Percentiles rank a stretch among this genome's conserved stretches.
These are phyloP conservation scores for Bipolaris bicolor DNA, from an alignment of 2,329 filamentous ascomycete species.

Conservation along the genomic window DNA sequence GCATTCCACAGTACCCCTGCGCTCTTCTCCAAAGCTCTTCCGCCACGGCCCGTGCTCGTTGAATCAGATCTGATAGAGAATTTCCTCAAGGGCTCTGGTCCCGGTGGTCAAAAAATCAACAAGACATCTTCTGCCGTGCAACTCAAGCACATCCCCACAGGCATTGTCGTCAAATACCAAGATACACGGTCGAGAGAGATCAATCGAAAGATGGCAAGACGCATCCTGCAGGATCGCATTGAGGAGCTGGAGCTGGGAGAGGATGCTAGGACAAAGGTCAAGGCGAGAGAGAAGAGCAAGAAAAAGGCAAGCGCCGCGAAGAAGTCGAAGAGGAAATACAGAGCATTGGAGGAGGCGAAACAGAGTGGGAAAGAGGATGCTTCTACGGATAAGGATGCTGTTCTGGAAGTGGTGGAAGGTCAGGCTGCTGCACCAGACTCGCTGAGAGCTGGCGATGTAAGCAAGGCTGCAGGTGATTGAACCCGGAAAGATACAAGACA, in stretches of 20 bases:
- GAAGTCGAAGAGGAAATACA: conserved; percentile 82
- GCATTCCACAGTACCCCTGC: conserved; percentile 22
- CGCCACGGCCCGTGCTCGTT: conserved; percentile 75
- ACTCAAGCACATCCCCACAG: conserved; percentile 86
- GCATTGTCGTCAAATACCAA: conserved; percentile 92
- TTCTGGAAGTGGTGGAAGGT: conserved; percentile 21
- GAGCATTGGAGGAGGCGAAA: conserved; percentile 65
- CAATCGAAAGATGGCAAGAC: conserved; percentile 84
- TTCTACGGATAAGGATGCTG: conserved; percentile 55
- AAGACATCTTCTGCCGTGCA: conserved; percentile 97
- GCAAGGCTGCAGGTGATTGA: conserved; percentile 9
- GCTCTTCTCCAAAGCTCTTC: conserved; percentile 48
- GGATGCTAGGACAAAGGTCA: conserved; percentile 68
- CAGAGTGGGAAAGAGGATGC: conserved; percentile 65
- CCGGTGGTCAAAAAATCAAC: conserved; percentile 97
- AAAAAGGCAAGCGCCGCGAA: conserved; percentile 78
- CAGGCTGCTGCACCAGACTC: conserved; percentile 6
- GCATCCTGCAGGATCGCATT: conserved; percentile 75
- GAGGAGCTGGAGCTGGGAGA: conserved; percentile 77
- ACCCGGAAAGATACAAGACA: neutral
- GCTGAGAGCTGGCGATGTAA: neutral
- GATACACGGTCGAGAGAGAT: conserved; percentile 84
- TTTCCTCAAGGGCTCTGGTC: conserved; percentile 90
- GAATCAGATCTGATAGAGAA: conserved; percentile 82
- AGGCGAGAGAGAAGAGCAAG: conserved; percentile 67